Percentiles rank a stretch among this genome's conserved stretches.
These are phyloP conservation scores for Aspergillus novofumigatus DNA, from an alignment of 2,329 filamentous ascomycete species.

Conservation along the genomic window DNA sequence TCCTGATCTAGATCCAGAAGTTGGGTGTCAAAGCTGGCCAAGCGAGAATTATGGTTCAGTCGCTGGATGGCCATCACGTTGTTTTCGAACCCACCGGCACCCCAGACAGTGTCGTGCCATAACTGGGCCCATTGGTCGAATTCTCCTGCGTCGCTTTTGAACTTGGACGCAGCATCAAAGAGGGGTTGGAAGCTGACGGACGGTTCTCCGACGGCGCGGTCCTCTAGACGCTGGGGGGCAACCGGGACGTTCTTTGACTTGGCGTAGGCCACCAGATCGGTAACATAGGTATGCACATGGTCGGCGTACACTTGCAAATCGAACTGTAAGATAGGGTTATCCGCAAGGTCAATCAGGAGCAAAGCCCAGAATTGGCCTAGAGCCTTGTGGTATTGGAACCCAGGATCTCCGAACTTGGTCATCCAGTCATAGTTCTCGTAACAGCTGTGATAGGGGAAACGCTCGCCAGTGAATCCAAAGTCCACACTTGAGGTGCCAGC, in stretches of 20 bases:
- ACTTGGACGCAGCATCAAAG: conserved; percentile 57
- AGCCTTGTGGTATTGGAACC: conserved; percentile 73
- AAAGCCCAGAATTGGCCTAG: conserved; percentile 77
- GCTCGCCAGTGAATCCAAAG: conserved; percentile 67
- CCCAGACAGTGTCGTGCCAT: conserved; percentile 71
- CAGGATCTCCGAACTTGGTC: conserved; percentile 71
- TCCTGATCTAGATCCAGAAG: conserved; percentile 70
- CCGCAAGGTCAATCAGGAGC: conserved; percentile 78
- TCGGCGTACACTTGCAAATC: conserved; percentile 71
- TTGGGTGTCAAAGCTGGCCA: conserved; percentile 77
- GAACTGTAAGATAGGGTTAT: conserved; percentile 76
- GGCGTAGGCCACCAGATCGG: conserved; percentile 63
- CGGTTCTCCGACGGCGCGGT: conserved; percentile 9
- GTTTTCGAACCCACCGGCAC: conserved; percentile 71
- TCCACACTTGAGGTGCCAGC: conserved; percentile 85
- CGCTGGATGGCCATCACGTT: conserved; percentile 63
- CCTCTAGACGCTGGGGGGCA: conserved; percentile 2
- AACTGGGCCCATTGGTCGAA: conserved; percentile 73
- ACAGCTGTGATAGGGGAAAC: conserved; percentile 72
- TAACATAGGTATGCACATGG: conserved; percentile 60
- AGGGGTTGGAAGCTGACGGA: conserved; percentile 56
- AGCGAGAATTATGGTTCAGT: conserved; percentile 71
- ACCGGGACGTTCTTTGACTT: conserved; percentile 49
- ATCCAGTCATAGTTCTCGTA: conserved; percentile 92
- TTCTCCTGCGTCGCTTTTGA: conserved; percentile 56